Evolutionary conservation across 129 eudicot genomes (phyloP).

Genomic region (Ambrosia trifida): DNA sequence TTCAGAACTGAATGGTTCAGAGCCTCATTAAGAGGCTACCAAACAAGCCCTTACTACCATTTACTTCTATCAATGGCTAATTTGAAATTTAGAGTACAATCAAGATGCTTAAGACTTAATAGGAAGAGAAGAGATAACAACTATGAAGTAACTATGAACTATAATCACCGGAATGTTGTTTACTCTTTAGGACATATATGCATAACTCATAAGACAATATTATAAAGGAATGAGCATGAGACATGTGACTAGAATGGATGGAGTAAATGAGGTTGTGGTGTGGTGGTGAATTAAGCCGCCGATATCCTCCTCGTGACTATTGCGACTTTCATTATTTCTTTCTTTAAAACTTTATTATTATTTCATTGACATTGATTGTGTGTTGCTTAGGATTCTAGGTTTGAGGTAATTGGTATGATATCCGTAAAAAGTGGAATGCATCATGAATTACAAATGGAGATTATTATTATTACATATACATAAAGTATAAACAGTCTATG

Average conservation of each 20-base stretch:
- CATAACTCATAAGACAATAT: neutral
- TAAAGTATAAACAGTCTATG: neutral
- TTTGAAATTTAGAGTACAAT: no score
- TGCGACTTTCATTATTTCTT: neutral
- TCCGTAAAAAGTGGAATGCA: neutral
- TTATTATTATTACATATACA: neutral
- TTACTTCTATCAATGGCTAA: no score
- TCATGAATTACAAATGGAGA: neutral
- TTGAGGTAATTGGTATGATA: neutral
- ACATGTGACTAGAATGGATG: conserved; percentile 24
- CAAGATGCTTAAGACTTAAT: no score
- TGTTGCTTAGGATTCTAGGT: neutral
- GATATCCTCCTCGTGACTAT: conserved; percentile 23
- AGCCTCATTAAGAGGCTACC: no score
- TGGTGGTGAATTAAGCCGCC: conserved; percentile 15
- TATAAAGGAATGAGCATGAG: conserved; percentile 29
- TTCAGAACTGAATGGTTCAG: no score
- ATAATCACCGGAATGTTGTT: no score
- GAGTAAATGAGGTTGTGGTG: conserved; percentile 28
- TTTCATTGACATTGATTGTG: neutral
- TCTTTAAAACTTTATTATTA: neutral
- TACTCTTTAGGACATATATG: neutral
- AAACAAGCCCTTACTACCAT: no score
- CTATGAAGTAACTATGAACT: no score
- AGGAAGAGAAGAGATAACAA: no score